Percentiles rank a stretch among this genome's conserved stretches.
Evolutionary conservation across 116 monocot genomes (phyloP).

Genomic region (Iris pallida): DNA sequence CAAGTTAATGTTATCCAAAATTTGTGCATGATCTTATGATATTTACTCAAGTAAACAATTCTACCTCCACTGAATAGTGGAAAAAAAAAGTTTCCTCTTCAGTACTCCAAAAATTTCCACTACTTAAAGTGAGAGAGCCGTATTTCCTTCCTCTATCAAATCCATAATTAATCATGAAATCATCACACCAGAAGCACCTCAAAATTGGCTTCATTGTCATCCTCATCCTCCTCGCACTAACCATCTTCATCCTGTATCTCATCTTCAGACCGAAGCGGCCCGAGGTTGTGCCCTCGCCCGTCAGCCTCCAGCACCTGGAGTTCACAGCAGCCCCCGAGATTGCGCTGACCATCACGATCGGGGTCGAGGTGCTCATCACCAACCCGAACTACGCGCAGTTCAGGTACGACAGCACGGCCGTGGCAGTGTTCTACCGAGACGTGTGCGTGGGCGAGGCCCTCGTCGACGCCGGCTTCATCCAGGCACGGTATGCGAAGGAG

Average conservation of each 20-base stretch:
- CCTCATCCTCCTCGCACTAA: background rate
- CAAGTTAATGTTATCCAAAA: too few species aligned
- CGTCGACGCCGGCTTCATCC: background rate
- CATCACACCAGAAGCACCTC: too few species aligned
- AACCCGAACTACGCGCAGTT: slow-evolving; percentile 8
- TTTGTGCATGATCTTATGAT: too few species aligned
- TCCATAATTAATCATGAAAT: too few species aligned
- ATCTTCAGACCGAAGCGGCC: background rate
- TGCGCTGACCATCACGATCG: background rate
- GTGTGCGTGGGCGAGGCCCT: slow-evolving; percentile 5
- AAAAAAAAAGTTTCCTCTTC: too few species aligned
- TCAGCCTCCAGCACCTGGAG: slow-evolving; percentile 2
- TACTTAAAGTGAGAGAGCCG: too few species aligned
- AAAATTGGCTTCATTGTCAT: background rate
- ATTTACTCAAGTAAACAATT: too few species aligned
- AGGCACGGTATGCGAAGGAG: background rate
- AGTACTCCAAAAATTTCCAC: too few species aligned
- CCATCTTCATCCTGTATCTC: background rate
- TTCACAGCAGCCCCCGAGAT: background rate
- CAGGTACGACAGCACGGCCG: background rate
- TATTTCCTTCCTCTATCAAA: too few species aligned
- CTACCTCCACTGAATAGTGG: too few species aligned
- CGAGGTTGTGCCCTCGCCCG: background rate
- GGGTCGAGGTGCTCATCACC: background rate
- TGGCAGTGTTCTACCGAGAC: background rate